These are phyloP conservation scores for Nicotiana noctiflora DNA, from an alignment of 257 asterid species.

Conservation along the genomic window DNA sequence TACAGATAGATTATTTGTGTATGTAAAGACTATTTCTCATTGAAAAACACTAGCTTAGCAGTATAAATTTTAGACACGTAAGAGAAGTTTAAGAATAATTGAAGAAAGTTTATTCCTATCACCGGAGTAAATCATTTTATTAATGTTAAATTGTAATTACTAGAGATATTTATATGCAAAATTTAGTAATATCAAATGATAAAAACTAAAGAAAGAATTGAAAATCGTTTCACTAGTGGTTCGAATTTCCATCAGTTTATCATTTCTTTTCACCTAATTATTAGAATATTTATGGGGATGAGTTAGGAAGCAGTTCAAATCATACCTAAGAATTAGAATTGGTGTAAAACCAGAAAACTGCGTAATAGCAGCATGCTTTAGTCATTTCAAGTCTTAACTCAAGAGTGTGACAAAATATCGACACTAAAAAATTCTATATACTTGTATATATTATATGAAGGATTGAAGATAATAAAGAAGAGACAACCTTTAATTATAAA, in stretches of 20 bases:
- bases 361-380: not conserved
- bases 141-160: no score
- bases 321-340: not conserved
- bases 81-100: not conserved
- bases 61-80: not conserved
- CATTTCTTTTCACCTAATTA: not conserved
- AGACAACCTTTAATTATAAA: no score
- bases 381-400: not conserved
- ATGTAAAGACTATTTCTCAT: no score
- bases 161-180: not conserved
- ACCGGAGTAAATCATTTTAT: no score
- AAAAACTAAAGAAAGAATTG: not conserved
- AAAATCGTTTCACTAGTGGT: not conserved
- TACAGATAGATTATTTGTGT: no score
- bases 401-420: not conserved
- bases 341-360: not conserved
- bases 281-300: not conserved
- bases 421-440: no score
- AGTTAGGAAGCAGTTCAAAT: not conserved
- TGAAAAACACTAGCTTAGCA: no score
- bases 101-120: not conserved
- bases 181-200: not conserved
- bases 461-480: not conserved
- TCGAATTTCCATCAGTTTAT: no score
- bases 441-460: not conserved